Evolutionary conservation across 768 basidiomycete species (phyloP), one percentile per base, ranked within the genome.

Genomic region (Suillus spraguei): DNA sequence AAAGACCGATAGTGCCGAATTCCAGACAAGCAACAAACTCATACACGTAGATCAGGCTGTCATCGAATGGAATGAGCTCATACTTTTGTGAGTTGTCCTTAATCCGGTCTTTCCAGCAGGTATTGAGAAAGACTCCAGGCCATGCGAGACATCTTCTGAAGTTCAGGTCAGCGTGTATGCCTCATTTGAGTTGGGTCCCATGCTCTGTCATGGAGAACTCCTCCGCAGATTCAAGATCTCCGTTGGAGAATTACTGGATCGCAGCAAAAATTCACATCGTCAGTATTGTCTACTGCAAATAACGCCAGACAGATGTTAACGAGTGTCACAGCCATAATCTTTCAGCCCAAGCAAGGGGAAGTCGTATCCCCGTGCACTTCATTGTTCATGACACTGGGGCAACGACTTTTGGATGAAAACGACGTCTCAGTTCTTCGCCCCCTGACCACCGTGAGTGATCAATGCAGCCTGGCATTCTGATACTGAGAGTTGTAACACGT

Each of bases 151-250:
- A 22, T 44, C 41, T 50, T 39, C 17, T 4, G 52, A 14, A 36
- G 24, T 64, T 33, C 22, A 5, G 2, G 20, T 66, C 52, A 42
- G 52, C 2, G 22, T 62, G 3, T 14, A 35, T 39, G 66, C 64
- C 13, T 65, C 66, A 5, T 66, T 56, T 24, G 64, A 66, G 11
- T 13, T 62, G n/a, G 59, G 42, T 13, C 44, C 52, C 9, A 62
- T 44, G 39, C n/a, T 66, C 20, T 61, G 66, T 17, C 42, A 32
- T 1, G 66, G 66, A 38, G 66, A 66, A 22, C 3, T n/a, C 22
- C 52, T 66, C 28, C 22, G 20, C 28, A 20, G 10, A 41, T 56
- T 60, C 7, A 32, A 65, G 50, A 60, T 63, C 32, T 47, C 20
- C 24, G 35, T 59, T 0, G 22, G 20, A 10, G 42, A 63, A n/a